Base-by-base conservation (phyloP, 306 rosid genomes). In the Vicia villosa region DNA sequence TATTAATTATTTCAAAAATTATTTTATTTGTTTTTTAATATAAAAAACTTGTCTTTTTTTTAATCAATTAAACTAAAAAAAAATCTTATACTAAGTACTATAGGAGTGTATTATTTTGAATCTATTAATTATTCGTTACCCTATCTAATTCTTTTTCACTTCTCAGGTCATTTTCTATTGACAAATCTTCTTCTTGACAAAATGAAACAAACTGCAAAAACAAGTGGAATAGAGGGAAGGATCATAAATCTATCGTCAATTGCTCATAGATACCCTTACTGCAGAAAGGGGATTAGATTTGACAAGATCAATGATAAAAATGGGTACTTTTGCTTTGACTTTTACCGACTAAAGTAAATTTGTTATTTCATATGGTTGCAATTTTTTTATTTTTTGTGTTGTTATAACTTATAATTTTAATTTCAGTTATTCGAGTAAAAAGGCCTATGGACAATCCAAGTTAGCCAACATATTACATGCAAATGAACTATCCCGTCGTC, bases 401-500 rank as follows among this genome's bases (percentile, higher is more conserved):
- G 34, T 19, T 62, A 9, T 22, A 34, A 69, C 8, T 20, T 83
- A 54, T 34, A 45, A 14, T 50, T 50, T 70, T 81, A 45, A 45
- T 50, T 50, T 70, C 82, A 90, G 99, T 58, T 94, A 94, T 72
- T 72, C 77, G 13, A 87, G 83, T 73, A 94, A 94, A 80, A 85
- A 62, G 60, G 97, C 99, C 0, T 94, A 94, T 41, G 99, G 99
- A 14, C 99, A 94, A 50, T 94, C 97, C 79, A 94, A 94, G 82
- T 75, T 91, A 74, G 90, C 96, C 9, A 94, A 94, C 79, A 81
- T 91, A 74, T 79, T 94, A 32, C 99, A 94, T 42, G 72, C 85
- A 51, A 91, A 88, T 14, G 99, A 90, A 83, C 91, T 94, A 47
- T 83, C 95, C 17, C 95, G 87, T 57, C 90, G 83, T 79, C 74